Conservation (phyloP, 2,329 filamentous ascomycete species). For the Talaromyces amestolkiae region DNA sequence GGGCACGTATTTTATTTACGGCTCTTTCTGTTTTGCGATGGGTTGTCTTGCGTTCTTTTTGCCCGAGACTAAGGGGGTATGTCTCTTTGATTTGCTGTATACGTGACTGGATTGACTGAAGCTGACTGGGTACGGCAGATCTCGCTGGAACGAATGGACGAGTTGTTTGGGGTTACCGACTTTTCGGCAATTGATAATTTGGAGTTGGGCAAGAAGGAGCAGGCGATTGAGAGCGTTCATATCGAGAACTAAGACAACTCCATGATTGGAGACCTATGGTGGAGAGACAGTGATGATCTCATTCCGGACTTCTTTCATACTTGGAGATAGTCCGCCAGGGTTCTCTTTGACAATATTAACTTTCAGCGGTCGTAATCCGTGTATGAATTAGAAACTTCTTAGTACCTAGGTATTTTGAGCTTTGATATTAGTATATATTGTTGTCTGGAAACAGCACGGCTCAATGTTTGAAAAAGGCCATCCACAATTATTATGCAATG, state of each 20-base stretch:
- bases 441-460: no score
- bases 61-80: slow-evolving; percentile 66
- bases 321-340: background rate
- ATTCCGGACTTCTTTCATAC: no score
- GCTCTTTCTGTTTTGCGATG: slow-evolving; percentile 20
- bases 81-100: background rate
- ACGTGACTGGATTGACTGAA: background rate
- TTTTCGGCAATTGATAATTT: slow-evolving; percentile 5
- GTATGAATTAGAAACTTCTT: no score
- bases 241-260: background rate
- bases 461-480: no score
- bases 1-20: slow-evolving; percentile 19
- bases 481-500: no score
- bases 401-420: no score
- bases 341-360: no score
- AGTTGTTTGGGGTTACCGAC: slow-evolving; percentile 52
- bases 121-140: background rate
- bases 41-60: slow-evolving; percentile 64
- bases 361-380: no score
- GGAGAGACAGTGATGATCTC: background rate
- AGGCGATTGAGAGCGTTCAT: background rate
- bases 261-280: background rate
- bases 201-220: slow-evolving; percentile 1
- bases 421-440: no score
- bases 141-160: slow-evolving; percentile 64